These are phyloP conservation scores for Sclerotinia nivalis DNA, from an alignment of 2,329 filamentous ascomycete species.

Conservation along the genomic window DNA sequence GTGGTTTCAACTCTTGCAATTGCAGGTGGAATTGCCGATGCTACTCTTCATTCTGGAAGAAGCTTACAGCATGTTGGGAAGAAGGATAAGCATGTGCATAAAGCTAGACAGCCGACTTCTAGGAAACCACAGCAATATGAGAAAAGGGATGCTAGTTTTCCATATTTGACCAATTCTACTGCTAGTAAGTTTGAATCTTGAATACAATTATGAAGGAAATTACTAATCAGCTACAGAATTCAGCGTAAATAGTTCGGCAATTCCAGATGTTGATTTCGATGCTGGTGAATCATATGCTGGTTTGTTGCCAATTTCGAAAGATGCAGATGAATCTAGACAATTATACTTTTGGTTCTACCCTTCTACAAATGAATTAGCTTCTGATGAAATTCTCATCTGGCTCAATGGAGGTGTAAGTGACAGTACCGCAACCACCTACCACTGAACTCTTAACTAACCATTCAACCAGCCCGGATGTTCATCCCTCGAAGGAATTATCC, in stretches of 20 bases:
- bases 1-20: slow-evolving; percentile 21
- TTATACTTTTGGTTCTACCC: slow-evolving; percentile 71
- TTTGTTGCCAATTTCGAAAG: slow-evolving; percentile 56
- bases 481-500: slow-evolving; percentile 68
- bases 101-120: not conserved
- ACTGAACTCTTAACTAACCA: not conserved
- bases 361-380: slow-evolving; percentile 50
- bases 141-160: slow-evolving; percentile 10
- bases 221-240: slow-evolving; percentile 9
- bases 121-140: not conserved
- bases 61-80: slow-evolving; percentile 23
- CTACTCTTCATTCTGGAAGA: slow-evolving; percentile 18
- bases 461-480: slow-evolving; percentile 47
- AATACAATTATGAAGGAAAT: not conserved
- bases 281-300: slow-evolving; percentile 67
- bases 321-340: slow-evolving; percentile 51
- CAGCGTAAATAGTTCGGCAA: slow-evolving; percentile 23
- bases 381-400: slow-evolving; percentile 64
- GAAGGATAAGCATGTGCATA: slow-evolving; percentile 9
- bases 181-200: slow-evolving; percentile 15
- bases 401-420: slow-evolving; percentile 45
- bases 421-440: not conserved
- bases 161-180: slow-evolving; percentile 22
- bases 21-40: slow-evolving; percentile 22
- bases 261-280: slow-evolving; percentile 68